Conservation (phyloP, 2,329 filamentous ascomycete genomes). For the Exophiala phaeomuriformis region DNA sequence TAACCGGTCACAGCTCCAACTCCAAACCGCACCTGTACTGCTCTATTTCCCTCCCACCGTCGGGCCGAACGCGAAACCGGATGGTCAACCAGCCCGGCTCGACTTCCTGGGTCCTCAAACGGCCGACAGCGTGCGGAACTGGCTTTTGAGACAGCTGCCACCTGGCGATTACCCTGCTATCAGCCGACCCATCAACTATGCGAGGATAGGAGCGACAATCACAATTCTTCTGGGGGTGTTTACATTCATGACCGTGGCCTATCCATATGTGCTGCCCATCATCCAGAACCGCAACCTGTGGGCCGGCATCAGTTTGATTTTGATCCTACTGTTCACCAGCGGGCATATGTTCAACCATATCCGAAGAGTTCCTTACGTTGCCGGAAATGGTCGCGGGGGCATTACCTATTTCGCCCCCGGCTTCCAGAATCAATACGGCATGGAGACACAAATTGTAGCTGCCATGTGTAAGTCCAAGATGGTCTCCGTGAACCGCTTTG, state of each 20-base stretch:
- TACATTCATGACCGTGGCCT: conserved; percentile 63
- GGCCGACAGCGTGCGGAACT: conserved; percentile 71
- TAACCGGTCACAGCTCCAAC: conserved; percentile 58
- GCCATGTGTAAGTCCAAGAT: conserved; percentile 69
- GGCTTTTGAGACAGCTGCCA: conserved; percentile 73
- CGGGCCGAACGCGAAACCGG: conserved; percentile 67
- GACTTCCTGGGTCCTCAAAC: conserved; percentile 74
- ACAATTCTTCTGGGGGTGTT: conserved; percentile 62
- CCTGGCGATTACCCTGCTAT: conserved; percentile 63
- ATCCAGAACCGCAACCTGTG: conserved; percentile 88
- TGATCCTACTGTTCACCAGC: conserved; percentile 85
- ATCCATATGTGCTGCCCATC: conserved; percentile 71
- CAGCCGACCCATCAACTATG: conserved; percentile 78
- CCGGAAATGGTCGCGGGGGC: conserved; percentile 74
- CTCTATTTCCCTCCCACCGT: conserved; percentile 78
- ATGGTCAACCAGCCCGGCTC: conserved; percentile 64
- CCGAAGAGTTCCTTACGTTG: conserved; percentile 86
- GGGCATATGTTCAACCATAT: conserved; percentile 99
- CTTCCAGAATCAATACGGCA: conserved; percentile 86
- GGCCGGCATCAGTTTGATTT: conserved; percentile 81
- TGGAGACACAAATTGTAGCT: conserved; percentile 93
- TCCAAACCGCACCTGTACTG: conserved; percentile 89
- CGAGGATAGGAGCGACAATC: conserved; percentile 61
- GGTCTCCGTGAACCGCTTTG: conserved; percentile 1
- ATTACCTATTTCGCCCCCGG: conserved; percentile 84